These are phyloP conservation scores for Phytophthora megakarya DNA, from an alignment of 352 stramenopile species.

Conservation along the genomic window DNA sequence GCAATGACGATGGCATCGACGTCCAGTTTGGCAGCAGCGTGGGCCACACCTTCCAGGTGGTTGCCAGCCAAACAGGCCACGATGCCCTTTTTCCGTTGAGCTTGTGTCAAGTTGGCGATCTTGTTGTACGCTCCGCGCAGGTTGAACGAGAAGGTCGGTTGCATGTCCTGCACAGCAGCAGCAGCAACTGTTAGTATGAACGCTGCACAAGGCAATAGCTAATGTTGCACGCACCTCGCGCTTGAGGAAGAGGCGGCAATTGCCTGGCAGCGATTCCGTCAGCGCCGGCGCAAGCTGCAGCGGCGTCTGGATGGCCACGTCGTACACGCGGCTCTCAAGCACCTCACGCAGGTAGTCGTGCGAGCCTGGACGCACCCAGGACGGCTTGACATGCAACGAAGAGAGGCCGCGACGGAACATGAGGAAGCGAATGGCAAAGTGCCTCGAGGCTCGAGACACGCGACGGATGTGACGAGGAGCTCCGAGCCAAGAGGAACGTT, in stretches of 20 bases:
- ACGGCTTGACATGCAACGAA: conserved; percentile 34
- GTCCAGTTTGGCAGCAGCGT: conserved; percentile 92
- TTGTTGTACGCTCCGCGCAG: conserved; percentile 98
- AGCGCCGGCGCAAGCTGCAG: conserved; percentile 64
- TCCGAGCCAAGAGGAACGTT: conserved; percentile 34
- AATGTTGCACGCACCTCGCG: conserved; percentile 71
- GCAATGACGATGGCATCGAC: conserved; percentile 97
- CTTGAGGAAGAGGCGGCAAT: conserved; percentile 90
- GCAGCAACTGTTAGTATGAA: conserved; percentile 4
- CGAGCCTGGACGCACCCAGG: conserved; percentile 71
- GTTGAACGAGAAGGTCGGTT: conserved; percentile 99
- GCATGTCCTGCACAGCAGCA: conserved; percentile 81
- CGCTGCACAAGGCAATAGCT: background rate
- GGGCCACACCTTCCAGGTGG: conserved; percentile 97
- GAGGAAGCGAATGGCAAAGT: conserved; percentile 13
- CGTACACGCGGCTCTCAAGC: conserved; percentile 85
- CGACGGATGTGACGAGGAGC: background rate
- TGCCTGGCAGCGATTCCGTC: conserved; percentile 52
- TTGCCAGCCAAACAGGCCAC: conserved; percentile 92
- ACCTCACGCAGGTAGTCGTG: conserved; percentile 81
- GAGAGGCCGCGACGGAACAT: conserved; percentile 53
- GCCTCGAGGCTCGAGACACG: background rate
- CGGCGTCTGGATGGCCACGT: conserved; percentile 79
- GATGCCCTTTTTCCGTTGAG: conserved; percentile 81
- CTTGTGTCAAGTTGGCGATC: conserved; percentile 92